phyloP scores from a whole-genome alignment of 2,329 filamentous ascomycete species.

The Neofusicoccum ribis region DNA sequence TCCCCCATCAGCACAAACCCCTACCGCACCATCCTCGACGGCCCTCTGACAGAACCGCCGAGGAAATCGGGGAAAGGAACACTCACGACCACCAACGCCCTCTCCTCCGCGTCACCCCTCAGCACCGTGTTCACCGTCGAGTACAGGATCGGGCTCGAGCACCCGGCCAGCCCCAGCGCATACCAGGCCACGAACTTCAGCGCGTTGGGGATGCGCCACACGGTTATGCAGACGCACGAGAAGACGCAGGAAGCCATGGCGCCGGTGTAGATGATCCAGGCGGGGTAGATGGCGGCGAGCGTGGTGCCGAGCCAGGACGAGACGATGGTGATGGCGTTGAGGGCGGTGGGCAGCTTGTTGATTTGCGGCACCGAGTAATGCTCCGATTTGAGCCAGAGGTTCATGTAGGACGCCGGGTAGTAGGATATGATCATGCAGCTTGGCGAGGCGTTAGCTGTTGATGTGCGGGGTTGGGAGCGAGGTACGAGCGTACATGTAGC shows the following conservation, averaged over 20 bases:
- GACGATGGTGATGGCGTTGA: conserved; percentile 51
- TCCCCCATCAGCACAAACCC: neutral
- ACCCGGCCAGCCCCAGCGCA: conserved; percentile 41
- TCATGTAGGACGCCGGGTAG: conserved; percentile 53
- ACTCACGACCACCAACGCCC: conserved; percentile 41
- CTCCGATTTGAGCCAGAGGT: conserved; percentile 54
- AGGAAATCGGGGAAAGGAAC: neutral
- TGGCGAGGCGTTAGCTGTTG: neutral
- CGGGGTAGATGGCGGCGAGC: conserved; percentile 52
- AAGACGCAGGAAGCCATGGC: conserved; percentile 44
- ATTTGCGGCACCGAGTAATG: conserved; percentile 50
- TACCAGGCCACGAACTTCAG: conserved; percentile 51
- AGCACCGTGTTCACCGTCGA: conserved; percentile 48
- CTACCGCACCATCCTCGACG: no score
- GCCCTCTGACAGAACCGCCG: no score
- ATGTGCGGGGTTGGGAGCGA: conserved; percentile 13
- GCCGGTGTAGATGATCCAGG: conserved; percentile 51
- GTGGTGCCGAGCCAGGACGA: conserved; percentile 53
- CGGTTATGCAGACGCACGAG: conserved; percentile 48
- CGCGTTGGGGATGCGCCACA: conserved; percentile 52
- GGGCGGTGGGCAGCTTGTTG: conserved; percentile 53
- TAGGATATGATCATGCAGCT: conserved; percentile 36
- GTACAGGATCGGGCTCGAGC: conserved; percentile 45
- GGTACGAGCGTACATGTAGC: conserved; percentile 47
- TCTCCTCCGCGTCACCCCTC: conserved; percentile 40